phyloP scores from a whole-genome alignment of 257 asterid species.

The Solanum gandarillasii region DNA sequence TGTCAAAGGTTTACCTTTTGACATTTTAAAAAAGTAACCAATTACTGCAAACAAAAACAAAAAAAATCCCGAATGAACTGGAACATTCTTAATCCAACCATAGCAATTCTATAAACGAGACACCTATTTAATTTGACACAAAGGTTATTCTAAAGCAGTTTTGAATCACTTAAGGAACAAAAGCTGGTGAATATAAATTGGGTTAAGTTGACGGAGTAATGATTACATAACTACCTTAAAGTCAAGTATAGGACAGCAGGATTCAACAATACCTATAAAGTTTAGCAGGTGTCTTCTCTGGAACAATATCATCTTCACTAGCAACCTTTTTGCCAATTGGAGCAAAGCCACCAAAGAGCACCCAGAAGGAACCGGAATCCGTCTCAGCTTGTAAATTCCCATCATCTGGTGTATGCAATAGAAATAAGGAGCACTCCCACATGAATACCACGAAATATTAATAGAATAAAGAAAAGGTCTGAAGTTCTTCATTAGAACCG shows the following conservation, averaged over 20 bases:
- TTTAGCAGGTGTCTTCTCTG: constrained; percentile 72
- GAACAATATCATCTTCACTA: constrained; percentile 77
- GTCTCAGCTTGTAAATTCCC: constrained; percentile 93
- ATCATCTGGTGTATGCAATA: constrained; percentile 46
- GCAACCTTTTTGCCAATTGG: constrained; percentile 87
- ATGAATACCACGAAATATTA: neutral
- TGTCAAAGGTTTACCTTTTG: neutral
- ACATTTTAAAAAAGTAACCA: neutral
- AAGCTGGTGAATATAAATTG: neutral
- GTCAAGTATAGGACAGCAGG: neutral
- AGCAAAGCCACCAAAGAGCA: constrained; percentile 98
- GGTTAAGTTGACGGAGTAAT: neutral
- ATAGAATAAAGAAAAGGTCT: neutral
- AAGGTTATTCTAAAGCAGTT: neutral
- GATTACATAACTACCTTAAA: neutral
- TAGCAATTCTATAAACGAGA: neutral
- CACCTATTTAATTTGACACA: neutral
- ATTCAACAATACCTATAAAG: constrained; percentile 46
- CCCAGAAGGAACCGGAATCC: constrained; percentile 98
- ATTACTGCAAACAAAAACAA: neutral
- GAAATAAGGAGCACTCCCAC: neutral
- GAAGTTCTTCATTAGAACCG: neutral
- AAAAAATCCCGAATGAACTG: neutral
- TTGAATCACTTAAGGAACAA: neutral
- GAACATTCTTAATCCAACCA: neutral